phyloP scores from a whole-genome alignment of 2,329 filamentous ascomycete genomes.

The Beauveria medogensis region DNA sequence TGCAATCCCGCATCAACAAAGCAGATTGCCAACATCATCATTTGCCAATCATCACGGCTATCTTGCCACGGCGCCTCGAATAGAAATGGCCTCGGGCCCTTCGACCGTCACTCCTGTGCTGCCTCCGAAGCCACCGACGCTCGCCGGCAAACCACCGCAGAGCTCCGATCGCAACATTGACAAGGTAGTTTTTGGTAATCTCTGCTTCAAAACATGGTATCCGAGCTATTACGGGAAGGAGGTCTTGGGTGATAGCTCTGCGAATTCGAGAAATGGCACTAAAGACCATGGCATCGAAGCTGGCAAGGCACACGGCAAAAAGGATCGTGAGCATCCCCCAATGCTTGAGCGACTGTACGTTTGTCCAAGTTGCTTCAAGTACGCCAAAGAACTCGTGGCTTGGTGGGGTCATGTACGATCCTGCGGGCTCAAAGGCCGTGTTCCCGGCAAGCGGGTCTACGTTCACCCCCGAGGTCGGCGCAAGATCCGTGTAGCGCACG shows the following conservation, averaged over 20 bases:
- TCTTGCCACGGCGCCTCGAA: constrained; percentile 22
- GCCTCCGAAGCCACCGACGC: constrained; percentile 26
- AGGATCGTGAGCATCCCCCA: constrained; percentile 28
- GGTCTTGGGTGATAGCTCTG: constrained; percentile 44
- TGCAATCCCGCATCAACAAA: constrained; percentile 24
- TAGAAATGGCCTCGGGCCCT: constrained; percentile 21
- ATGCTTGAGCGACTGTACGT: constrained; percentile 69
- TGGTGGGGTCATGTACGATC: constrained; percentile 51
- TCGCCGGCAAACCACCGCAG: constrained; percentile 27
- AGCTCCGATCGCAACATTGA: constrained; percentile 68
- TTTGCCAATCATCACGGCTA: constrained; percentile 28
- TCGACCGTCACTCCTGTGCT: constrained; percentile 25
- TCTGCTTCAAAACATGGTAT: constrained; percentile 86
- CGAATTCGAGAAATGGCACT: constrained; percentile 20
- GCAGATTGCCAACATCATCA: constrained; percentile 20
- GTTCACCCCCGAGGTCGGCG: constrained; percentile 43
- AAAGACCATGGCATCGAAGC: constrained; percentile 17
- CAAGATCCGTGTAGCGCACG: constrained; percentile 29
- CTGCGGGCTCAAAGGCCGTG: constrained; percentile 42
- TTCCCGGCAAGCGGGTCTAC: constrained; percentile 70
- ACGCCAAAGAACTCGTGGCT: constrained; percentile 56
- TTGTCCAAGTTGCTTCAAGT: constrained; percentile 91
- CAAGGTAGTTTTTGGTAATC: constrained; percentile 75
- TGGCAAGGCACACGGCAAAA: constrained; percentile 23
- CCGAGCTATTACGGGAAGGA: constrained; percentile 82